Percentiles rank a stretch among this genome's conserved stretches.
Evolutionary conservation across 2,329 filamentous ascomycete genomes (phyloP).

Genomic region (Xylaria arbuscula): DNA sequence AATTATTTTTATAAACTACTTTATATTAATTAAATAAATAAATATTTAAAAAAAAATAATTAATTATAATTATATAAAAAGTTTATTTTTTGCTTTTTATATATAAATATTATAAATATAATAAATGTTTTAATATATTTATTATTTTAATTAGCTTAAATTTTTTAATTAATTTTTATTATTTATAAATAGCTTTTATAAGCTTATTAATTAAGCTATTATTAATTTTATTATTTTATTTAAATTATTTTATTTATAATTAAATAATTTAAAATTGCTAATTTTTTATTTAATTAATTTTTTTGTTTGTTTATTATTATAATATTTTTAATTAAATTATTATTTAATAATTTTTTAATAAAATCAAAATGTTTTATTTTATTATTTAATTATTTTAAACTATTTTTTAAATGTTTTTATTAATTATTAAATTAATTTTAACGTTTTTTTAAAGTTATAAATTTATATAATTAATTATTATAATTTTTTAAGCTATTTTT

Average conservation of each 20-base stretch:
- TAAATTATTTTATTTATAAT: neutral
- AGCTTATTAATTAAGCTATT: neutral
- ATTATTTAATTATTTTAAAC: neutral
- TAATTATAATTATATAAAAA: slow-evolving; percentile 3
- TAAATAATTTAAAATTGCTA: neutral
- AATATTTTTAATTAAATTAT: neutral
- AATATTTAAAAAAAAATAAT: neutral
- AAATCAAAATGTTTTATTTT: neutral
- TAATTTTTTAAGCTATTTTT: neutral
- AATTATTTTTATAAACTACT: neutral
- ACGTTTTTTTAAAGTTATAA: slow-evolving; percentile 1
- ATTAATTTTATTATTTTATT: neutral
- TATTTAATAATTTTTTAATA: no score
- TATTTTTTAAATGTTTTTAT: neutral
- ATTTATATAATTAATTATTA: neutral
- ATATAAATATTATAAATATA: slow-evolving; percentile 4
- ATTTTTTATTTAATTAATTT: no score
- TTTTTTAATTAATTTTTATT: neutral
- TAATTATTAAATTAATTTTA: neutral
- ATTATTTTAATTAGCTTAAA: neutral
- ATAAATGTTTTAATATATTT: neutral
- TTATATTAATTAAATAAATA: slow-evolving; percentile 5
- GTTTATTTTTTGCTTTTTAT: neutral
- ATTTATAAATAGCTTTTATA: neutral
- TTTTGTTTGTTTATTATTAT: neutral